Evolutionary conservation across 2,329 filamentous ascomycete genomes (phyloP), one percentile per base, ranked within the genome.

Genomic region (Penicillium capsulatum): DNA sequence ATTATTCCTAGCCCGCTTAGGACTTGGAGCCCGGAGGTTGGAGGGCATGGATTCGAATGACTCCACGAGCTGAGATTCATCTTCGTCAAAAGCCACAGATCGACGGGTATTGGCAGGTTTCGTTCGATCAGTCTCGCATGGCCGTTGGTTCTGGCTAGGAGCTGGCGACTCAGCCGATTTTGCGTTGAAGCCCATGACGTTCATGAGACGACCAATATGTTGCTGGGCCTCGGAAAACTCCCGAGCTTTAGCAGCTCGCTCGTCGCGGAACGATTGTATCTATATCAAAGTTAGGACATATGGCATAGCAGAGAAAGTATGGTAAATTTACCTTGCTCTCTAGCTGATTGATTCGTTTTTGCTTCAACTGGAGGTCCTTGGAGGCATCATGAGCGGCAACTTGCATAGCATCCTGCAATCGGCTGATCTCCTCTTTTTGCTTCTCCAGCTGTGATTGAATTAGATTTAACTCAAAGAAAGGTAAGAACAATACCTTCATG

Each of bases 191-290:
- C 61, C 63, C 63, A 66, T 66, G 2, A 67, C 61, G 11, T 49
- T 52, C 63, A 67, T 67, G 3, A 66, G 41, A 9, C 60, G 57
- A 10, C 58, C 51, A 15, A 66, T 66, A 31, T 66, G 60, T 37
- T 66, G 60, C 36, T 66, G 64, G 1, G 63, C 64, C 40, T 66
- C 63, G 1, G 59, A 63, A 24, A 66, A 66, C 38, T 67, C 63
- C 7, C 60, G 58, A 14, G 63, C 61, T 44, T 66, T 67, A 7
- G 58, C 50, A 14, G 61, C 55, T 27, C 62, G 54, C 34, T 66
- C 61, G 26, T 62, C 56, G 10, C 57, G 59, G 26, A 66, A 47
- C 17, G 55, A 54, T 48, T 64, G 61, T 9, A 65, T 44, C 63
- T 66, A 15, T 15, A n/a, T 13, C n/a, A 15, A 7, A 2, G n/a